Evolutionary conservation across 768 basidiomycete species (phyloP).

Genomic region (Aureoboletus auriporus): DNA sequence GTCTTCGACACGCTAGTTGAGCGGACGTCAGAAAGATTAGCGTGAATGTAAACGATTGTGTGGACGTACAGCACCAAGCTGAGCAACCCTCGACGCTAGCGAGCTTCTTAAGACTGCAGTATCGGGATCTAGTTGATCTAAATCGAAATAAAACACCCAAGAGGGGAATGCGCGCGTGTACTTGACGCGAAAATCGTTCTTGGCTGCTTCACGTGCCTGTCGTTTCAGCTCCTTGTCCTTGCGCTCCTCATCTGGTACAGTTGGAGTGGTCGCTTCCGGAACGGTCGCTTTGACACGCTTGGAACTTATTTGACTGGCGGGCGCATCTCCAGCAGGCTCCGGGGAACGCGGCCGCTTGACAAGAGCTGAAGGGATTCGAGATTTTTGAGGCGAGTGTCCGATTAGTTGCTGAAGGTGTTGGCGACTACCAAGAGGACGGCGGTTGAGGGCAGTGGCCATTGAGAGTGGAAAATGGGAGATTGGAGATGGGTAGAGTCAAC

Average conservation of each 20-base stretch:
- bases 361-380: conserved; percentile 30
- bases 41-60: neutral
- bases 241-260: conserved; percentile 33
- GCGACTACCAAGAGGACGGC: conserved; percentile 47
- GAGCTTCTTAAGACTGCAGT: conserved; percentile 32
- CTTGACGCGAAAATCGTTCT: conserved; percentile 75
- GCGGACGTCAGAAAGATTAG: neutral
- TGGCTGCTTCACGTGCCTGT: conserved; percentile 50
- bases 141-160: conserved; percentile 85
- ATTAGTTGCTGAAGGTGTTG: conserved; percentile 34
- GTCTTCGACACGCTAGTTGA: conserved; percentile 67
- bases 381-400: conserved; percentile 33
- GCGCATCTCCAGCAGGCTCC: conserved; percentile 36
- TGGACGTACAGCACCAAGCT: conserved; percentile 73
- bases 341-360: conserved; percentile 51
- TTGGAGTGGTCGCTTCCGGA: conserved; percentile 17
- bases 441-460: conserved; percentile 44
- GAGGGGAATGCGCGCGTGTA: conserved; percentile 81
- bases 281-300: conserved; percentile 45
- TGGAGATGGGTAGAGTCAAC: neutral
- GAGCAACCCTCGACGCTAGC: conserved; percentile 53
- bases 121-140: conserved; percentile 42
- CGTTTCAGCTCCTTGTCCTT: conserved; percentile 47
- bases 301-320: conserved; percentile 17
- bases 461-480: neutral